A percentile compares a stretch with the other conserved stretches of the same genome.
Conservation (phyloP, 2,329 filamentous ascomycete species). For the Ceratocystis lukuohia region DNA sequence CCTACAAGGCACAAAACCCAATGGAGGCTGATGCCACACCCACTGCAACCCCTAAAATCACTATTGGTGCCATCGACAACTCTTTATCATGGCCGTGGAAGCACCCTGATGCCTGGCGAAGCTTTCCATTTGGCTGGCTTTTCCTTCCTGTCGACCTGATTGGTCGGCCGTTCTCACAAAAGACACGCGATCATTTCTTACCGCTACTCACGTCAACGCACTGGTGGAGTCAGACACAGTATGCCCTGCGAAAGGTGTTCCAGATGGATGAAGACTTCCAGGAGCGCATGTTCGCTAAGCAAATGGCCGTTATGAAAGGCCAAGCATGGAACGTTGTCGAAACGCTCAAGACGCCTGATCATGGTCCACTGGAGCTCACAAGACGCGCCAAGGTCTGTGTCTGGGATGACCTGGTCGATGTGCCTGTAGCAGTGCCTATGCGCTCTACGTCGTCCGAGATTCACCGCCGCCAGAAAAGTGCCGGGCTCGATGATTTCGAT, state of each 20-base stretch:
- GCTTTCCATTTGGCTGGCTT: constrained; percentile 96
- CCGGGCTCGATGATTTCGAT: constrained; percentile 66
- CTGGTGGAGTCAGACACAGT: constrained; percentile 94
- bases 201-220: constrained; percentile 84
- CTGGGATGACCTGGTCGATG: constrained; percentile 95
- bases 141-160: constrained; percentile 95
- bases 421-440: constrained; percentile 87
- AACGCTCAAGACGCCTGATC: constrained; percentile 81
- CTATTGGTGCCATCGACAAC: constrained; percentile 90
- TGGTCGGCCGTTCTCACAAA: constrained; percentile 87
- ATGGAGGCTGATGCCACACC: constrained; percentile 57
- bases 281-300: constrained; percentile 96
- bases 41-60: constrained; percentile 44
- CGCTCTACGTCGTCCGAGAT: constrained; percentile 73
- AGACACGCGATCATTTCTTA: constrained; percentile 88
- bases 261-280: constrained; percentile 90
- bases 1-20: constrained; percentile 66
- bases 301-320: constrained; percentile 98
- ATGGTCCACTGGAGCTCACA: constrained; percentile 86
- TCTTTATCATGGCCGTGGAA: constrained; percentile 99
- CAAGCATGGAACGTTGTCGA: constrained; percentile 99
- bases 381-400: constrained; percentile 83
- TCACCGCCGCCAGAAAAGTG: constrained; percentile 45
- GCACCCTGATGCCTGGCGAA: constrained; percentile 79
- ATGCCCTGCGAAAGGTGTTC: constrained; percentile 75